Conservation (phyloP, 371 early-diverging fungal genomes). For the Mortierella sp. region DNA sequence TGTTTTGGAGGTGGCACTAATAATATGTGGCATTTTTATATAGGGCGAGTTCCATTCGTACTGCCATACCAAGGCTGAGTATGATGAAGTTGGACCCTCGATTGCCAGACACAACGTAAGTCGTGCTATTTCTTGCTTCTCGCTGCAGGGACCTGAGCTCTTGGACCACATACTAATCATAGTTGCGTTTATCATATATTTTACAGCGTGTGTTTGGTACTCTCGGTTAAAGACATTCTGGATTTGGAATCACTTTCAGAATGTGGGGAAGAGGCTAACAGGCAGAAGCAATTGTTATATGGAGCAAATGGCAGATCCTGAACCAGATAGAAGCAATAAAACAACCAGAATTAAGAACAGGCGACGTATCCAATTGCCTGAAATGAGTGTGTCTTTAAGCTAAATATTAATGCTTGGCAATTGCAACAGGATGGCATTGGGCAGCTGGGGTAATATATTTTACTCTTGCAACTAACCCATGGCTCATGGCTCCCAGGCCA, state of each 20-base stretch:
- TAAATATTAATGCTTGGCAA: too few species aligned
- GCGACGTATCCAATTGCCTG: too few species aligned
- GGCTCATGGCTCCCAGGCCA: too few species aligned
- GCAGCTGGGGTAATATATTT: too few species aligned
- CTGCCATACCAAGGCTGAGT: slow-evolving; percentile 98
- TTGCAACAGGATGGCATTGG: too few species aligned
- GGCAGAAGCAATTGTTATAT: not conserved
- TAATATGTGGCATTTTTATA: not conserved
- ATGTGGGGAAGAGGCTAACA: not conserved
- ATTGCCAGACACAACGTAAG: slow-evolving; percentile 91
- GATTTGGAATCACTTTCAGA: not conserved
- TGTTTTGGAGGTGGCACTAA: not conserved
- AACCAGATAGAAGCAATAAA: slow-evolving; percentile 1
- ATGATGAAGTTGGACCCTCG: slow-evolving; percentile 97
- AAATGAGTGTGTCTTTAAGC: too few species aligned
- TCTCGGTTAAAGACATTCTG: slow-evolving; percentile 30
- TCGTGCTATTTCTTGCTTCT: too few species aligned
- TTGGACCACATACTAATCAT: too few species aligned
- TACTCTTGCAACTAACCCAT: too few species aligned
- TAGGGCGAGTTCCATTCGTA: slow-evolving; percentile 91
- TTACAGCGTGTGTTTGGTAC: slow-evolving; percentile 52
- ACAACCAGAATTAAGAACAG: not conserved
- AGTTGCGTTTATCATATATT: not conserved
- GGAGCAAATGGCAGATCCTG: slow-evolving; percentile 1
- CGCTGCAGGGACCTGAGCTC: too few species aligned